Evolutionary conservation across 2,329 filamentous ascomycete genomes (phyloP).

Genomic region (Cercospora zeina): DNA sequence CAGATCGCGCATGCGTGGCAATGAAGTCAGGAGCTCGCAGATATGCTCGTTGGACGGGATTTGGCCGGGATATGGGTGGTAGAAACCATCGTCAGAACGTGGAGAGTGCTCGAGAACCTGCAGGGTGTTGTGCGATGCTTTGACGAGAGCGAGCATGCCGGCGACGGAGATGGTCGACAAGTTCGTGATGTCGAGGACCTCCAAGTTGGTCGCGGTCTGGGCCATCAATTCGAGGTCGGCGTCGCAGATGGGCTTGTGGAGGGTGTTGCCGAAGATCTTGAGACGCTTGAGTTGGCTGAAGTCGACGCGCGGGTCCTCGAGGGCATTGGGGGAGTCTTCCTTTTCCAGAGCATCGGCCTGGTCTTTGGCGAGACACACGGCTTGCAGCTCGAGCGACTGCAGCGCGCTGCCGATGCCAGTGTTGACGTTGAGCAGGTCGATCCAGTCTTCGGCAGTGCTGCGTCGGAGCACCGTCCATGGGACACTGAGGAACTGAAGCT

Average conservation of each 20-base stretch:
- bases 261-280: conserved; percentile 58
- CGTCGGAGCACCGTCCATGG: conserved; percentile 57
- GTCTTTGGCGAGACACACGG: conserved; percentile 51
- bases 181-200: conserved; percentile 57
- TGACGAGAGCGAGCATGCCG: conserved; percentile 55
- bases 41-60: conserved; percentile 49
- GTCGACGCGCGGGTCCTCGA: conserved; percentile 48
- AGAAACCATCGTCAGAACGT: conserved; percentile 55
- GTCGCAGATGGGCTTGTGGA: conserved; percentile 55
- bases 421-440: conserved; percentile 48
- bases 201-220: conserved; percentile 53
- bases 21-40: conserved; percentile 50
- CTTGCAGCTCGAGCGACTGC: conserved; percentile 54
- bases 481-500: conserved; percentile 52
- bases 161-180: conserved; percentile 56
- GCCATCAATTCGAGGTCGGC: conserved; percentile 53
- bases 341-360: conserved; percentile 49
- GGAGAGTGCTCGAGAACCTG: conserved; percentile 56
- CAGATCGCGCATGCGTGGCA: conserved; percentile 51
- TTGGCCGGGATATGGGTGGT: conserved; percentile 52
- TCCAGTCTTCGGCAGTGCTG: conserved; percentile 51
- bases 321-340: conserved; percentile 40
- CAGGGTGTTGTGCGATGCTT: conserved; percentile 51
- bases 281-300: conserved; percentile 53
- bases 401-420: conserved; percentile 45